Base-by-base conservation (phyloP, 2,329 filamentous ascomycete species). In the Botryotinia convoluta region DNA sequence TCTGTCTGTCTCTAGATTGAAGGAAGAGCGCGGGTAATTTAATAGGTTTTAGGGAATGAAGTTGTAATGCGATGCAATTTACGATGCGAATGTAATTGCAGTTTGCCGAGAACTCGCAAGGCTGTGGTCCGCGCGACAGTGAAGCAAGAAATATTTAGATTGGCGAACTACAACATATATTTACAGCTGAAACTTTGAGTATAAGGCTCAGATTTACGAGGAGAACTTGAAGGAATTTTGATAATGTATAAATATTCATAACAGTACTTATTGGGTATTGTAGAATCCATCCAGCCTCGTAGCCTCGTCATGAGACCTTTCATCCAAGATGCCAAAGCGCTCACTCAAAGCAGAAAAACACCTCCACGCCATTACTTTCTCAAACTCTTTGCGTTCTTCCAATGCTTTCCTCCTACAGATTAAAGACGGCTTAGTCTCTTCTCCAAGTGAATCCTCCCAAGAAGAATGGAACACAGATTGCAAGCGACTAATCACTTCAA, bases 211-310 rank as follows among this genome's bases (percentile, higher is more conserved):
- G 3, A 6, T 22, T 42, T 10, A 48, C 10, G 16, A 18, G 18
- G 39, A 51, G 29, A 16, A 7, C 29, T 32, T 42, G 4, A 26
- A 6, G 6, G 48, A 1, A 57, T 42, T 26, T 44, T 26, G 8
- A 32, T 42, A 32, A 14, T 42, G 9, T 68, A 54, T 9, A 64
- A n/a, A 22, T 20, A 68, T 32, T 57, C 35, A 68, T 42, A 16
- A 57, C 18, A 22, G 18, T 32, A 39, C 26, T 57, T 26, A 22
- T 42, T 22, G 48, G 48, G 48, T 68, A 68, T 68, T 32, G 35
- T 68, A 68, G 7, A 42, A 20, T 68, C 65, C 48, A 22, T 37
- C 44, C 63, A 76, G 75, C 75, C 75, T 77, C 61, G 74, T 70
- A 74, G 73, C 74, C 74, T 77, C 67, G 68, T 70, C 61, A 37